A percentile compares a stretch with the other conserved stretches of the same genome.
Conservation (phyloP, 371 early-diverging fungal species). For the Basidiobolus meristosporus region DNA sequence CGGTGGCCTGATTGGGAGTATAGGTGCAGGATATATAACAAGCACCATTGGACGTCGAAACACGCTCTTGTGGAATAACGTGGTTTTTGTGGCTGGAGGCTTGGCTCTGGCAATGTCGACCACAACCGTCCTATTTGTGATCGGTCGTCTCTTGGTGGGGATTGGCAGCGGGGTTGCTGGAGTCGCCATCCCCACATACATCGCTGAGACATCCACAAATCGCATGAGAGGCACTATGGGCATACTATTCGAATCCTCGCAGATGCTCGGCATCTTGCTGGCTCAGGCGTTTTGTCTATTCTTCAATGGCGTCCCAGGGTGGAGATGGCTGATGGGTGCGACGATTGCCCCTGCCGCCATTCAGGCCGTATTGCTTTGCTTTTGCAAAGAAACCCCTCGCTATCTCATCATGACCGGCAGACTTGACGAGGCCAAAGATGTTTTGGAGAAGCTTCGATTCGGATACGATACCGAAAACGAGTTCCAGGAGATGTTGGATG, state of each 20-base stretch:
- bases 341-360: slow-evolving; percentile 38
- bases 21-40: slow-evolving; percentile 28
- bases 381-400: slow-evolving; percentile 57
- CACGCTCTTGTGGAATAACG: slow-evolving; percentile 37
- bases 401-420: slow-evolving; percentile 35
- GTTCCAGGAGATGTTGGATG: slow-evolving; percentile 27
- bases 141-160: slow-evolving; percentile 72
- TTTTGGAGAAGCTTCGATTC: slow-evolving; percentile 28
- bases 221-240: slow-evolving; percentile 44
- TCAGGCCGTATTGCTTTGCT: slow-evolving; percentile 48
- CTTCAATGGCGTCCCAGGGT: slow-evolving; percentile 30
- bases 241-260: slow-evolving; percentile 53
- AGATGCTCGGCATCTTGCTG: slow-evolving; percentile 56
- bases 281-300: slow-evolving; percentile 35
- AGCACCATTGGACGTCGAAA: slow-evolving; percentile 43
- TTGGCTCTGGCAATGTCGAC: slow-evolving; percentile 31
- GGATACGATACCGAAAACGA: slow-evolving; percentile 33
- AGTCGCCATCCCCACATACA: slow-evolving; percentile 57
- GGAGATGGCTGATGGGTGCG: slow-evolving; percentile 39
- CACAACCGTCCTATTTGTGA: slow-evolving; percentile 35
- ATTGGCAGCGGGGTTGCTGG: slow-evolving; percentile 67
- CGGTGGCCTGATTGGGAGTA: slow-evolving; percentile 56
- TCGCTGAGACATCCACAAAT: slow-evolving; percentile 59
- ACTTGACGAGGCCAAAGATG: slow-evolving; percentile 29
- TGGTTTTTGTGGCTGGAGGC: slow-evolving; percentile 39